Base-by-base conservation (phyloP, 371 early-diverging fungal genomes). In the Lichtheimia ramosa region DNA sequence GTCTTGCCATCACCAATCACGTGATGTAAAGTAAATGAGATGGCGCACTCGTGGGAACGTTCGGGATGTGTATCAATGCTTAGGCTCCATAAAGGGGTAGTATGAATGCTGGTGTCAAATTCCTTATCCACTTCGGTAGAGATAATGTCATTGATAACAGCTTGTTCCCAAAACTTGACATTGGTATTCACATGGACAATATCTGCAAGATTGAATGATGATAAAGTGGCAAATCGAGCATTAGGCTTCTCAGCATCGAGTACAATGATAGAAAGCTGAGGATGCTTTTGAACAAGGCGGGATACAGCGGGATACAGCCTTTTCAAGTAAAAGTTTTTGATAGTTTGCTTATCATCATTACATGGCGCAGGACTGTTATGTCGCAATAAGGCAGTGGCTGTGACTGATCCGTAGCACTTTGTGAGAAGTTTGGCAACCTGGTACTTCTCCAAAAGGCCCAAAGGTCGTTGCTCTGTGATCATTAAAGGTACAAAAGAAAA, bases 381-480 rank as follows among this genome's bases (percentile, higher is more conserved):
- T 2, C 53, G 39, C 13, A 78, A 46, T 23, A 58, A 34, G 14
- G 57, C 66, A 7, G 75, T 56, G 39, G 64, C 10, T 12, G 39
- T 61, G 28, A 75, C 68, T 13, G 61, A 69, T 1, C 79, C 79
- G 55, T 78, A 78, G 1, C 62, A 54, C 3, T 64, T 23, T 3
- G 59, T 58, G 2, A 78, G 40, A 1, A 62, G 62, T 21, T 75
- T 75, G 25, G 75, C 65, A 3, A 65, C 20, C 28, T 78, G 79
- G 42, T 71, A 78, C 40, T 78, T 78, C 43, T 78, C 75, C 13
- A 78, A 43, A 1, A 69, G 8, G 2, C 79, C 75, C 2, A 78
- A 56, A 18, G 21, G 41, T 41, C 62, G 50, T 23, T 21, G 61
- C 58, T 58, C 23, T 5, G n/a, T n/a, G n/a, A 21, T 46, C 46